These are phyloP conservation scores for Bondarzewia mesenterica DNA, from an alignment of 1,284 basidiomycete genomes.

Conservation along the genomic window DNA sequence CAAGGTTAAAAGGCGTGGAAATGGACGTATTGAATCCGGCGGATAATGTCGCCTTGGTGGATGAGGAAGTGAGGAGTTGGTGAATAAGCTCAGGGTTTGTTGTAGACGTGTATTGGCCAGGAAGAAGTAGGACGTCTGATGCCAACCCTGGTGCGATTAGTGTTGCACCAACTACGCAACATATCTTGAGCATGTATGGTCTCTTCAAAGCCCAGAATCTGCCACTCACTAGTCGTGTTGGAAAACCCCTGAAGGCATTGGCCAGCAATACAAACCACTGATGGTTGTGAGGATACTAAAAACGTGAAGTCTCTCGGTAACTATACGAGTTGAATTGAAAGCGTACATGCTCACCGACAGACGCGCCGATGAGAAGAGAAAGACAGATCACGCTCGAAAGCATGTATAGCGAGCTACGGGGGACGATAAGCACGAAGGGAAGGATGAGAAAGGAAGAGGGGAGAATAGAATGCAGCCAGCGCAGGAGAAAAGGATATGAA, in stretches of 20 bases:
- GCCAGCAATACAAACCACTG: neutral
- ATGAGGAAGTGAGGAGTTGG: constrained; percentile 52
- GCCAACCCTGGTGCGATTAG: constrained; percentile 46
- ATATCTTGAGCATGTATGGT: neutral
- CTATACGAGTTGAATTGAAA: neutral
- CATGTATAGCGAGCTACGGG: neutral
- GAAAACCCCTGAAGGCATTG: constrained; percentile 1
- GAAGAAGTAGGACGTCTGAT: constrained; percentile 53
- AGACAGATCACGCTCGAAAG: neutral
- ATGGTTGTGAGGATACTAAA: neutral
- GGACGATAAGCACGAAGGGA: neutral
- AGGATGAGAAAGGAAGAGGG: neutral
- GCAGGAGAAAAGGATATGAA: neutral
- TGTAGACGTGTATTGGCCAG: constrained; percentile 63
- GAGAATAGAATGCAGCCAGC: neutral
- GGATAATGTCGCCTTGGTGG: constrained; percentile 47
- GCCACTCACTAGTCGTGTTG: neutral
- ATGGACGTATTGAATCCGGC: constrained; percentile 49
- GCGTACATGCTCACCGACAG: neutral
- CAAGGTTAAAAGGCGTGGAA: constrained; percentile 56
- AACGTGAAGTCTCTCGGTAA: too few relatives aligned
- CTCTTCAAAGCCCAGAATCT: too few relatives aligned
- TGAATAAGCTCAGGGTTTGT: constrained; percentile 67
- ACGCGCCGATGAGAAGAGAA: neutral
- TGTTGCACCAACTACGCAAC: constrained; percentile 49